Percentiles rank a stretch among this genome's conserved stretches.
phyloP scores from a whole-genome alignment of 768 basidiomycete species.

The Leccinum disarticulatum region DNA sequence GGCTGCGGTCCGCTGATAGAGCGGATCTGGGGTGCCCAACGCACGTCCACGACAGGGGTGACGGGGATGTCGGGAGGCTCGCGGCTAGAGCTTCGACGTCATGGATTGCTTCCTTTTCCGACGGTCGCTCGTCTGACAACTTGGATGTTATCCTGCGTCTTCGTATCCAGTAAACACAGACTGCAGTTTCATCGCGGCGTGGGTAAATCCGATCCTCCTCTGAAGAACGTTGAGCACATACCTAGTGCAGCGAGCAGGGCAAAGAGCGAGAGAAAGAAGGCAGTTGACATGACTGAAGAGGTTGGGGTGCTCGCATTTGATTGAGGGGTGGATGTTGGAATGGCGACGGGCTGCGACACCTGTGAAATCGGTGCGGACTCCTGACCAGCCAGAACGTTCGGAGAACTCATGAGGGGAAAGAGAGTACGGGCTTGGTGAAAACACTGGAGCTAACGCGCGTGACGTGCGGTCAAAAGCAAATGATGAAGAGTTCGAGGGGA shows the following conservation, averaged over 20 bases:
- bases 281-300: background rate
- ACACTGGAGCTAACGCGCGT: background rate
- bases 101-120: constrained; percentile 2
- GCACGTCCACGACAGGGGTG: constrained; percentile 26
- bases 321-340: background rate
- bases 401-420: constrained; percentile 9
- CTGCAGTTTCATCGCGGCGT: constrained; percentile 9
- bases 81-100: constrained; percentile 22
- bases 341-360: background rate
- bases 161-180: constrained; percentile 13
- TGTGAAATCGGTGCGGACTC: constrained; percentile 8
- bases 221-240: constrained; percentile 8
- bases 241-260: constrained; percentile 27
- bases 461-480: constrained; percentile 1
- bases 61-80: constrained; percentile 20
- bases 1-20: constrained; percentile 43
- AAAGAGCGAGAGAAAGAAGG: constrained; percentile 18
- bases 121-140: constrained; percentile 1
- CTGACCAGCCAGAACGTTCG: constrained; percentile 5
- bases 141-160: constrained; percentile 1
- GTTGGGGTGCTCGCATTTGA: constrained; percentile 9
- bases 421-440: background rate
- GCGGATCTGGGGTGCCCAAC: constrained; percentile 34
- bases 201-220: background rate
- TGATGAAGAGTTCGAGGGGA: background rate